These are phyloP conservation scores for Lenzites betulinus DNA, from an alignment of 768 basidiomycete species.

Conservation along the genomic window DNA sequence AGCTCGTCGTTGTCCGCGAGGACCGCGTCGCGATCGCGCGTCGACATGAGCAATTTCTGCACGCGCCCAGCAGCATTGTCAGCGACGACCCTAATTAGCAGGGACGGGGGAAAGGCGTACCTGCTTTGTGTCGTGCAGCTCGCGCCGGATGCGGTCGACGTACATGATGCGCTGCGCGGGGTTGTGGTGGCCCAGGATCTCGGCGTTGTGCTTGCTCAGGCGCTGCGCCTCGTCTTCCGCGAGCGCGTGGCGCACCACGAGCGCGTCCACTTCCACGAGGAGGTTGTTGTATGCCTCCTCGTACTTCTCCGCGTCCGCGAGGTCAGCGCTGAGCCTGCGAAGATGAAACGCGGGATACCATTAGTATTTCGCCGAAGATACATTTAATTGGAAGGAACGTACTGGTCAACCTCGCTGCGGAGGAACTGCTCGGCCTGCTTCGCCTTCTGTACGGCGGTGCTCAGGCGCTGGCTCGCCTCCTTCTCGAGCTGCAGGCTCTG, in stretches of 20 bases:
- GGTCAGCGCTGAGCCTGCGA: conserved; percentile 48
- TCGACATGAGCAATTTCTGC: conserved; percentile 33
- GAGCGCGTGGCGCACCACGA: conserved; percentile 70
- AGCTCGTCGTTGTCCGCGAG: conserved; percentile 34
- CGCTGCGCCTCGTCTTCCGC: conserved; percentile 78
- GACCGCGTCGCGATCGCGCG: conserved; percentile 36
- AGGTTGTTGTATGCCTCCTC: conserved; percentile 72
- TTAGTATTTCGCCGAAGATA: too few relatives aligned
- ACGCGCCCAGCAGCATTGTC: neutral
- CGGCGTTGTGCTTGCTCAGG: conserved; percentile 82
- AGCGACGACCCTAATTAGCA: neutral
- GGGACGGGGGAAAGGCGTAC: conserved; percentile 37
- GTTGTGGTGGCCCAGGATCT: conserved; percentile 83
- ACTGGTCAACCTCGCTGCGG: conserved; percentile 70
- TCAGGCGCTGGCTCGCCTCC: conserved; percentile 48
- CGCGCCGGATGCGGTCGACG: conserved; percentile 78
- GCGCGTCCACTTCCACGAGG: conserved; percentile 59
- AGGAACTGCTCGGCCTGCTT: conserved; percentile 70
- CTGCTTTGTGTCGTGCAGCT: conserved; percentile 80
- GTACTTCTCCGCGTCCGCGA: conserved; percentile 63
- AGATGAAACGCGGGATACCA: neutral
- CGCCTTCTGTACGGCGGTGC: conserved; percentile 51
- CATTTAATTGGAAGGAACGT: conserved; percentile 37
- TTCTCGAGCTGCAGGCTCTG: conserved; percentile 33
- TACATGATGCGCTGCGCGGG: conserved; percentile 86